These are phyloP conservation scores for Phaeolepiota aurea DNA, from an alignment of 768 basidiomycete species.

Conservation along the genomic window DNA sequence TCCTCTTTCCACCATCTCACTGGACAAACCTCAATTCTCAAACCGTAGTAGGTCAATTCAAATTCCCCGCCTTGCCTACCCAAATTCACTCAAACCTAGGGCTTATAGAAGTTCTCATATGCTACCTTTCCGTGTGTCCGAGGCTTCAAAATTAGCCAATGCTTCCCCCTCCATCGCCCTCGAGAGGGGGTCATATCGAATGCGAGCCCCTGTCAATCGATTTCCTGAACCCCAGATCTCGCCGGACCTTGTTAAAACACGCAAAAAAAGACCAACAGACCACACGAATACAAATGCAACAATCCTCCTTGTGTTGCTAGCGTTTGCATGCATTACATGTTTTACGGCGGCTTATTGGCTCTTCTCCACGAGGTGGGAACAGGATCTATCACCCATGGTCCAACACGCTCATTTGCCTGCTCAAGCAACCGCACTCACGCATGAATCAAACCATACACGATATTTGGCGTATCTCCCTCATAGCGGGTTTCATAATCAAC, in stretches of 20 bases:
- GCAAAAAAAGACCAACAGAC: slow-evolving; percentile 8
- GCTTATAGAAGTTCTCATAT: slow-evolving; percentile 8
- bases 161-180: slow-evolving; percentile 57
- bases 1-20: no score
- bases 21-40: no score
- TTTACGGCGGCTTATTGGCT: slow-evolving; percentile 60
- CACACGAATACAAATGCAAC: slow-evolving; percentile 19
- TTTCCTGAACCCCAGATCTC: background rate
- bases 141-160: slow-evolving; percentile 15
- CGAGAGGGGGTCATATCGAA: slow-evolving; percentile 60
- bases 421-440: background rate
- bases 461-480: slow-evolving; percentile 77
- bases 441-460: slow-evolving; percentile 18
- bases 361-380: slow-evolving; percentile 51
- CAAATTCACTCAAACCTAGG: no score
- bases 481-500: slow-evolving; percentile 81
- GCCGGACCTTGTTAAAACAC: background rate
- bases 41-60: no score
- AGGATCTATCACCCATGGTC: slow-evolving; percentile 9
- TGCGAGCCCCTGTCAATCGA: slow-evolving; percentile 31
- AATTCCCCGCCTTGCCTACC: no score
- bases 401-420: background rate
- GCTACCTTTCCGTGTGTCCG: slow-evolving; percentile 18
- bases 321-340: slow-evolving; percentile 38
- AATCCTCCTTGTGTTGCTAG: slow-evolving; percentile 37